These are phyloP conservation scores for Adansonia madagascariensis DNA, from an alignment of 441 rosid genomes.

Conservation along the genomic window DNA sequence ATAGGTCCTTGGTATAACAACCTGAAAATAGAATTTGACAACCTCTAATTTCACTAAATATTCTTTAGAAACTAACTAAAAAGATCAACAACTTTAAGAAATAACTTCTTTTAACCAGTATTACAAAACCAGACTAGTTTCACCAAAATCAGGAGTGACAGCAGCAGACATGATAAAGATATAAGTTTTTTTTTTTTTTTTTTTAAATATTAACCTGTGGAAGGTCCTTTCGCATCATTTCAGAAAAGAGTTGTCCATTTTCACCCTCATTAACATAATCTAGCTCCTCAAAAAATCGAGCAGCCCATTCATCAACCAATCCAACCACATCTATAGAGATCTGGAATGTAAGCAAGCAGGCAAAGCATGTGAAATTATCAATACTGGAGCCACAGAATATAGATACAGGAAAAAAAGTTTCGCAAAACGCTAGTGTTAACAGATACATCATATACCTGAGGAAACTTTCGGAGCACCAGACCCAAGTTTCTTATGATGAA, in stretches of 20 bases:
- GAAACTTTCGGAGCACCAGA: conserved; percentile 80
- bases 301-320: conserved; percentile 99
- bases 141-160: conserved; percentile 2
- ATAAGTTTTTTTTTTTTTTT: not conserved
- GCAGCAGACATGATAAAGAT: conserved; percentile 22
- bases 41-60: conserved; percentile 10
- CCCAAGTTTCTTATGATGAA: conserved; percentile 85
- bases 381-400: conserved; percentile 11
- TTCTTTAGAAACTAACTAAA: conserved; percentile 17
- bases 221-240: conserved; percentile 97
- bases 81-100: not conserved
- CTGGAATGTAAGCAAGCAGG: conserved; percentile 39
- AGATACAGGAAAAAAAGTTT: conserved; percentile 6
- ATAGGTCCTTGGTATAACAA: conserved; percentile 86
- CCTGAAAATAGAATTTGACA: conserved; percentile 49
- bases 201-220: conserved; percentile 69
- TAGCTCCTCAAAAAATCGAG: conserved; percentile 96
- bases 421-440: not conserved
- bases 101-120: conserved; percentile 22
- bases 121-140: not conserved
- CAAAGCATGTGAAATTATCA: conserved; percentile 15
- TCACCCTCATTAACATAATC: conserved; percentile 97
- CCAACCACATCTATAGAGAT: conserved; percentile 91
- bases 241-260: conserved; percentile 85
- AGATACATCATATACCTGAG: conserved; percentile 58